Conservation (phyloP, 2,329 filamentous ascomycete genomes). For the Aspergillus proliferans region DNA sequence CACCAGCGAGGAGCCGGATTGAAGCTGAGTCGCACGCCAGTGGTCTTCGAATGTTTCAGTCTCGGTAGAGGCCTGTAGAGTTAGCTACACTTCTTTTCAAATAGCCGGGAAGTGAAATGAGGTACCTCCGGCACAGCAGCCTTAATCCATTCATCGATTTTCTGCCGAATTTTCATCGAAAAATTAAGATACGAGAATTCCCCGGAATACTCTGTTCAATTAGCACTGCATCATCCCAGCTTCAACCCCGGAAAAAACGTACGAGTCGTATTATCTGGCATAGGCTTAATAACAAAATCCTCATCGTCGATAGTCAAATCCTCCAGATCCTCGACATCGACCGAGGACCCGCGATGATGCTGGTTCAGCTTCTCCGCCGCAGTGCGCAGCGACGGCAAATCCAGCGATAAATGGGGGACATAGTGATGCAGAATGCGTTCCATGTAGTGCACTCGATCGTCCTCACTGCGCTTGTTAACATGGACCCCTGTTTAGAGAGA, state of each 20-base stretch:
- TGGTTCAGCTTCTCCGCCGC: conserved; percentile 40
- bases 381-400: conserved; percentile 37
- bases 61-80: conserved; percentile 28
- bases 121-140: conserved; percentile 30
- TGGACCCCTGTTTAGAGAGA: neutral
- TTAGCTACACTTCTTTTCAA: neutral
- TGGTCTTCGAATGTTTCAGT: conserved; percentile 36
- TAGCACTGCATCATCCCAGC: conserved; percentile 5
- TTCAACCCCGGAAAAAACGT: conserved; percentile 9
- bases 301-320: conserved; percentile 39
- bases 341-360: conserved; percentile 25
- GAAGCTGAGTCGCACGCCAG: conserved; percentile 38
- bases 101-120: neutral
- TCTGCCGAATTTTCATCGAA: conserved; percentile 37
- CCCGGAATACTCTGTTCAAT: conserved; percentile 36
- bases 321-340: conserved; percentile 32
- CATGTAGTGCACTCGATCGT: conserved; percentile 37
- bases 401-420: conserved; percentile 40
- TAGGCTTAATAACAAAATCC: conserved; percentile 34
- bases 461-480: conserved; percentile 17
- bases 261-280: conserved; percentile 37
- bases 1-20: conserved; percentile 33
- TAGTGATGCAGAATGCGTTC: conserved; percentile 46
- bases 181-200: conserved; percentile 43
- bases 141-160: conserved; percentile 40